Evolutionary conservation across 2,329 filamentous ascomycete genomes (phyloP), one percentile per base, ranked within the genome.

Genomic region (Microascus cirrosus): DNA sequence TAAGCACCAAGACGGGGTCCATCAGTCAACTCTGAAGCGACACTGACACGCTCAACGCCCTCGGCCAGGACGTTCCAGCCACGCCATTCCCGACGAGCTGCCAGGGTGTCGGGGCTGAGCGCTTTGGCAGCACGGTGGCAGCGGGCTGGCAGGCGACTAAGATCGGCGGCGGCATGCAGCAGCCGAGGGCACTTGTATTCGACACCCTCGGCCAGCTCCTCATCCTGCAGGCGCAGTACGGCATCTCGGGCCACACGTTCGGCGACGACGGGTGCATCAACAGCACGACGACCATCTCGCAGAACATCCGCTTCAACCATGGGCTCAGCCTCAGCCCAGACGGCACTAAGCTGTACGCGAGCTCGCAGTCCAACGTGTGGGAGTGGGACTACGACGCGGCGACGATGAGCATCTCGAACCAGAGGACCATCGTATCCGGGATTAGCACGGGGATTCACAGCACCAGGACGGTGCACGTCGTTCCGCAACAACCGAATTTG

Each of bases 371-470:
- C 13, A 66, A 68, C 1, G 78, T 78, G 10, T 85, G 75, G 65
- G 71, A 76, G 22, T 86, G 82, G 80, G 68, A 70, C 45, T 87
- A 87, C 64, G 74, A 85, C 65, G 66, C 78, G 4, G 66, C 67
- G 3, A 70, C 74, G 10, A 70, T 73, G 56, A 77, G 76, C 15
- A 74, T 76, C 52, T 71, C 71, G 53, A 70, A 70, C 60, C 73
- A 76, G 59, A 70, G 70, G 64, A 70, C 70, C 1, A 65, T 73
- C 18, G 65, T 75, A 15, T 64, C 61, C 53, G 68, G 69, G 59
- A 75, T 75, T 65, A 69, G 69, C 58, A 66, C 69, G 13, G 71
- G 70, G 11, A 67, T 72, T 42, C 73, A 74, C 63, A 71, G 68
- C 36, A 73, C 72, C 0, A 64, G 73, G 25, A 70, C 69, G 45